These are phyloP conservation scores for Tagetes erecta DNA, from an alignment of 129 eudicot species.

Conservation along the genomic window DNA sequence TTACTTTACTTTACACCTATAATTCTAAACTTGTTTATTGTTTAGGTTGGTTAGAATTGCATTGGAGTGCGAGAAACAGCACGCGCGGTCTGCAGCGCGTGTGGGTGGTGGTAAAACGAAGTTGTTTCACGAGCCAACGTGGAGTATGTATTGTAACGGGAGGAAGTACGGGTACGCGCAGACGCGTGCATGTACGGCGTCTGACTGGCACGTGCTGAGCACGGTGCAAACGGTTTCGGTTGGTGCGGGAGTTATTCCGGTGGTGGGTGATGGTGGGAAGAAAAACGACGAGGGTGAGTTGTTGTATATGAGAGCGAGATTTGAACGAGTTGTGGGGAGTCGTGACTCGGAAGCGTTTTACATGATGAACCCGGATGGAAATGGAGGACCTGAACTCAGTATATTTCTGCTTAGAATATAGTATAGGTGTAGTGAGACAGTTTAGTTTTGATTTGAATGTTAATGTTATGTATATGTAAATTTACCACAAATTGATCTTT, in stretches of 20 bases:
- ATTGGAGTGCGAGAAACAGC: slow-evolving; percentile 64
- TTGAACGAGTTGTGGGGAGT: slow-evolving; percentile 88
- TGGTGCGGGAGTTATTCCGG: slow-evolving; percentile 93
- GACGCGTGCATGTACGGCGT: slow-evolving; percentile 53
- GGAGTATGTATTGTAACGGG: slow-evolving; percentile 97
- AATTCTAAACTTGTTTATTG: too few species aligned
- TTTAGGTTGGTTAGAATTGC: slow-evolving; percentile 62
- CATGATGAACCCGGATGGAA: slow-evolving; percentile 92
- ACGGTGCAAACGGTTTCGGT: slow-evolving; percentile 74
- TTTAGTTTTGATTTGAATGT: not conserved
- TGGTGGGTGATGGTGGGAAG: slow-evolving; percentile 54
- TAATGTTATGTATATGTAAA: not conserved
- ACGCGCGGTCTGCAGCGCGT: slow-evolving; percentile 3
- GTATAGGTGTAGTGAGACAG: not conserved
- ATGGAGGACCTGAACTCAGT: slow-evolving; percentile 88
- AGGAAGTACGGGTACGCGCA: slow-evolving; percentile 78
- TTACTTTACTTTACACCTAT: too few species aligned
- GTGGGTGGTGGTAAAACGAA: slow-evolving; percentile 7
- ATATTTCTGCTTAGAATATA: slow-evolving; percentile 77
- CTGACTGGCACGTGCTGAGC: slow-evolving; percentile 74
- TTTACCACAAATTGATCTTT: not conserved
- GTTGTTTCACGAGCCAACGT: slow-evolving; percentile 58
- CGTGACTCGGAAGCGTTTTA: slow-evolving; percentile 97
- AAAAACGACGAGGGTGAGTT: slow-evolving; percentile 57
- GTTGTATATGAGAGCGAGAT: slow-evolving; percentile 87